Evolutionary conservation across 306 rosid species (phyloP).

Genomic region (Spatholobus suberectus): DNA sequence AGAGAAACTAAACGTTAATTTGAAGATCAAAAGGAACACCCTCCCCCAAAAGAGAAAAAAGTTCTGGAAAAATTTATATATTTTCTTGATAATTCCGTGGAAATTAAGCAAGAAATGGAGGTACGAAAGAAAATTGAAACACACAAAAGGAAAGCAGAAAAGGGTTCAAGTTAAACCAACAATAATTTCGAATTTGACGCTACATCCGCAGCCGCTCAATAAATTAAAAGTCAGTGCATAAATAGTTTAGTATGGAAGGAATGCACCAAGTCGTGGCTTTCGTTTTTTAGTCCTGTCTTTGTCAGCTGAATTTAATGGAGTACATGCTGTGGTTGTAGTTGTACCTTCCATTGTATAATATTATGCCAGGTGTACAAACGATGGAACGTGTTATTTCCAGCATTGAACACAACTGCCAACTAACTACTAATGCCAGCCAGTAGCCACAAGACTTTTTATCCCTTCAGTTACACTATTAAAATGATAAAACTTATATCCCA

Average conservation of each 20-base stretch:
- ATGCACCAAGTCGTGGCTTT: background rate
- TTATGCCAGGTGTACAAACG: background rate
- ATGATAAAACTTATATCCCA: too few relatives aligned
- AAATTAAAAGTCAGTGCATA: background rate
- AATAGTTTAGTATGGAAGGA: background rate
- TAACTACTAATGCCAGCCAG: background rate
- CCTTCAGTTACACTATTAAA: too few relatives aligned
- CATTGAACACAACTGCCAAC: background rate
- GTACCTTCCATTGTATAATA: too few relatives aligned
- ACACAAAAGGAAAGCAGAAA: background rate
- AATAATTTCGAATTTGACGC: background rate
- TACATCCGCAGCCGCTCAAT: background rate
- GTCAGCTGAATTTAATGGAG: background rate
- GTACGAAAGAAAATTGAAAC: background rate
- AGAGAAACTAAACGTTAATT: too few relatives aligned
- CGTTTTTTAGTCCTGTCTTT: background rate
- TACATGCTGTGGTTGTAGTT: too few relatives aligned
- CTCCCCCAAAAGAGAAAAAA: background rate
- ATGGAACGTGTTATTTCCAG: background rate
- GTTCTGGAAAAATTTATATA: background rate
- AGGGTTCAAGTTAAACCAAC: background rate
- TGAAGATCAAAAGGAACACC: background rate
- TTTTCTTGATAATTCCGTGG: background rate
- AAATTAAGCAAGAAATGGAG: background rate
- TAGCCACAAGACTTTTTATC: background rate